A percentile compares a stretch with the other conserved stretches of the same genome.
Conservation (phyloP, 768 basidiomycete genomes). For the Russula abietina region DNA sequence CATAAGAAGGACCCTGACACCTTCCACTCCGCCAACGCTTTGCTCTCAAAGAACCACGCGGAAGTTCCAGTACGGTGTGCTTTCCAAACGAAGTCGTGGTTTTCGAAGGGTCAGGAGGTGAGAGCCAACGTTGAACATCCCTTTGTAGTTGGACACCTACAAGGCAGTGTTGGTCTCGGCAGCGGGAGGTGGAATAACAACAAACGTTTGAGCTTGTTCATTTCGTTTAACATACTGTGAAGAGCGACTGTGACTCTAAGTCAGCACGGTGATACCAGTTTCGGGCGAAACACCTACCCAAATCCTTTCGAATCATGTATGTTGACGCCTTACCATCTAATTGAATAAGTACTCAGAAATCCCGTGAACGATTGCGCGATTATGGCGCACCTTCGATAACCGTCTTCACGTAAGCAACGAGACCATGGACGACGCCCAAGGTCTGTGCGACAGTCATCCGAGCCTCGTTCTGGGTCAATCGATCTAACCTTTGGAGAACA, state of each 20-base stretch:
- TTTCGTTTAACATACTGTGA: background rate
- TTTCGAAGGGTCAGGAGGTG: background rate
- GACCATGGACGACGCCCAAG: background rate
- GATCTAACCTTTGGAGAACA: background rate
- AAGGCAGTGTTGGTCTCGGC: background rate
- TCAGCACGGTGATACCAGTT: background rate
- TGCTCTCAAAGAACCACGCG: background rate
- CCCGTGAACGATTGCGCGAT: too few relatives aligned
- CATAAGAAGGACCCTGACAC: background rate
- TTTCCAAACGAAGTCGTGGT: background rate
- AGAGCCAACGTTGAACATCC: background rate
- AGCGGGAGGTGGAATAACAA: too few relatives aligned
- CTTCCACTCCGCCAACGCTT: background rate
- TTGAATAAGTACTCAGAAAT: background rate
- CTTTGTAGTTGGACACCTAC: background rate
- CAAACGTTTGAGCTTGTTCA: slow-evolving; percentile 5
- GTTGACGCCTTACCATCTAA: background rate
- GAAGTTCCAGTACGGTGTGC: background rate
- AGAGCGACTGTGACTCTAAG: background rate
- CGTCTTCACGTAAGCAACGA: background rate
- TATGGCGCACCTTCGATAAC: background rate
- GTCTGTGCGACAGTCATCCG: background rate
- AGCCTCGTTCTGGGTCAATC: background rate
- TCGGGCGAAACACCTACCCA: background rate
- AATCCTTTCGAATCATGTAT: background rate